Base-by-base conservation (phyloP, 306 rosid genomes). In the Cicer cuneatum region DNA sequence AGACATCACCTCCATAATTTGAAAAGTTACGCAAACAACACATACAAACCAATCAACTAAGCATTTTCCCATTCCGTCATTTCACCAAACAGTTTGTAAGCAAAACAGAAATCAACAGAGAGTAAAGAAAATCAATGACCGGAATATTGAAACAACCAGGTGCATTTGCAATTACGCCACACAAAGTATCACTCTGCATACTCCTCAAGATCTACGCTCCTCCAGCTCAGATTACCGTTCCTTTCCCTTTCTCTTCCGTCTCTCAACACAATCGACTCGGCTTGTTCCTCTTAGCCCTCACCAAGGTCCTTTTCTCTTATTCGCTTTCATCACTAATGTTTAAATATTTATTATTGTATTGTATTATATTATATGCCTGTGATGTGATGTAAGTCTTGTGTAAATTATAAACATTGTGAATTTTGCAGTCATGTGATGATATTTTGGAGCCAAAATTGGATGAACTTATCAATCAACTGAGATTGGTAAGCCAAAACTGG, bases 371-470 rank as follows among this genome's bases (percentile, higher is more conserved):
- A 19, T 1, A 62, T 38, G 48, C 40, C 56, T 56, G 66, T 53
- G 35, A 18, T 53, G 60, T 33, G 33, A 53, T 40, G 5, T 29
- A 29, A 29, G 0, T 49, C n/a, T 42, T 73, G 38, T 57, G 42
- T 68, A 49, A n/a, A 29, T 29, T 29, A 7, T 51, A 6, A 14
- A 18, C 38, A 4, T 11, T 74, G 67, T 51, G 66, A 37, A 14
- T 76, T 42, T 18, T 72, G 78, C 86, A 91, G 98, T 87, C 98
- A 0, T 90, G 90, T 10, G 98, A 90, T 76, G 95, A 89, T 78
- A 85, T 88, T 52, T 76, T 91, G 74, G 98, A 94, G 91, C 96
- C 97, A 4, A 92, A 90, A 81, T 85, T 94, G 76, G 97, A 90
- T 10, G 94, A 91, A 21, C 90, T 93, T 41, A 82, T 85, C 15